Evolutionary conservation across 2,329 filamentous ascomycete species (phyloP).

Genomic region (Elsinoe arachidis): DNA sequence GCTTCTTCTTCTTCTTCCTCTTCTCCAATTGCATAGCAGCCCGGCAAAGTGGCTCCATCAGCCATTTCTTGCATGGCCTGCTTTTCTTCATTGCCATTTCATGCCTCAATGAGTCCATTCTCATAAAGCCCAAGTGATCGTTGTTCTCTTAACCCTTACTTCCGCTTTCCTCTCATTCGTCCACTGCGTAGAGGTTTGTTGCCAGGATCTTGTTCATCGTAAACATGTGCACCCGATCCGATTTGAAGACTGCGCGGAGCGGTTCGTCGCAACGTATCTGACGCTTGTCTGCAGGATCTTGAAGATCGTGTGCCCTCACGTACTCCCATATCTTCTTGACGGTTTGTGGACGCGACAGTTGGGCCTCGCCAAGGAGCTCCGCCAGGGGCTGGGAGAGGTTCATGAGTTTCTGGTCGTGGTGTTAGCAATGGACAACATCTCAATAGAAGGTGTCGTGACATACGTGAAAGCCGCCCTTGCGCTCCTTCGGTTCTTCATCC

Average conservation of each 20-base stretch:
- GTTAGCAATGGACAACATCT: not conserved
- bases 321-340: conserved; percentile 96
- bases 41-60: too few relatives aligned
- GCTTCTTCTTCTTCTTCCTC: too few relatives aligned
- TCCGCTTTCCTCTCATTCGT: conserved; percentile 46
- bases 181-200: conserved; percentile 77
- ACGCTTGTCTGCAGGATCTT: conserved; percentile 84
- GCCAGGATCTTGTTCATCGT: conserved; percentile 97
- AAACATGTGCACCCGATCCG: conserved; percentile 92
- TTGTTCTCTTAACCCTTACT: too few relatives aligned
- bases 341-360: conserved; percentile 88
- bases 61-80: too few relatives aligned
- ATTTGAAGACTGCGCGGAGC: conserved; percentile 87
- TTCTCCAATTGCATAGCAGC: too few relatives aligned
- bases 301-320: conserved; percentile 78
- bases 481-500: conserved; percentile 49
- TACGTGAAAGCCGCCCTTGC: conserved; percentile 85
- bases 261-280: conserved; percentile 88
- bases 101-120: too few relatives aligned
- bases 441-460: conserved; percentile 23
- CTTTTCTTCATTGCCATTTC: too few relatives aligned
- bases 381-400: conserved; percentile 62
- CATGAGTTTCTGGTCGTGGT: conserved; percentile 54
- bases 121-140: too few relatives aligned
- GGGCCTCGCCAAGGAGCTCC: conserved; percentile 58